Evolutionary conservation across 257 asterid genomes (phyloP).

Genomic region (Nicotiana obtusifolia): DNA sequence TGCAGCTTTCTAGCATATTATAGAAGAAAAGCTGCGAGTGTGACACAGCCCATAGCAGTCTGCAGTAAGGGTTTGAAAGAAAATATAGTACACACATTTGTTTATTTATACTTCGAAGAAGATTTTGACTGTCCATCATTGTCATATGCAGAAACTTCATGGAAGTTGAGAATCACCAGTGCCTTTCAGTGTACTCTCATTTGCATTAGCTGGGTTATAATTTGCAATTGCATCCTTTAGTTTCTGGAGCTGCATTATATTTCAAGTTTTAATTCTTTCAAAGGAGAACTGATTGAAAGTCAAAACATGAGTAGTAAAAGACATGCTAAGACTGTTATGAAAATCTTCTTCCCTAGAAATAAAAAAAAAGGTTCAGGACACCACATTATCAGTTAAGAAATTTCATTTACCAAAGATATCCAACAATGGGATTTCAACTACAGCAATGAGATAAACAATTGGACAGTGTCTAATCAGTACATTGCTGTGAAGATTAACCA

Average conservation of each 20-base stretch:
- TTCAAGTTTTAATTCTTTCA: background rate
- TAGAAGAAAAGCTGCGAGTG: background rate
- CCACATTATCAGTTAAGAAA: background rate
- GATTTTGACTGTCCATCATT: slow-evolving; percentile 16
- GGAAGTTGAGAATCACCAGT: slow-evolving; percentile 21
- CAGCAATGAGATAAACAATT: background rate
- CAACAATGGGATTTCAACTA: background rate
- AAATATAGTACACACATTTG: background rate
- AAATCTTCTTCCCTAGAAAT: background rate
- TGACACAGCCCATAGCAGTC: background rate
- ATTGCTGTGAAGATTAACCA: background rate
- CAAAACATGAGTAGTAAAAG: background rate
- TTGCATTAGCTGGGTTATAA: slow-evolving; percentile 25
- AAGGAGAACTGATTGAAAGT: background rate
- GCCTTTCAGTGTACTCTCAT: slow-evolving; percentile 13
- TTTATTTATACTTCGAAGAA: background rate
- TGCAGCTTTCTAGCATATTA: background rate
- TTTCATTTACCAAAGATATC: slow-evolving; percentile 6
- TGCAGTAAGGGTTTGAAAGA: background rate
- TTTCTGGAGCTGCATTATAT: slow-evolving; percentile 53
- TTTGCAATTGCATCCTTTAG: slow-evolving; percentile 50
- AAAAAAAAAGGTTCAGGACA: background rate
- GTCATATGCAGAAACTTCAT: slow-evolving; percentile 14
- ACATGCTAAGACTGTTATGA: background rate
- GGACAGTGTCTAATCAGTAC: background rate